A percentile compares a stretch with the other conserved stretches of the same genome.
phyloP scores from a whole-genome alignment of 441 rosid genomes.

The Erodium chrysanthum region DNA sequence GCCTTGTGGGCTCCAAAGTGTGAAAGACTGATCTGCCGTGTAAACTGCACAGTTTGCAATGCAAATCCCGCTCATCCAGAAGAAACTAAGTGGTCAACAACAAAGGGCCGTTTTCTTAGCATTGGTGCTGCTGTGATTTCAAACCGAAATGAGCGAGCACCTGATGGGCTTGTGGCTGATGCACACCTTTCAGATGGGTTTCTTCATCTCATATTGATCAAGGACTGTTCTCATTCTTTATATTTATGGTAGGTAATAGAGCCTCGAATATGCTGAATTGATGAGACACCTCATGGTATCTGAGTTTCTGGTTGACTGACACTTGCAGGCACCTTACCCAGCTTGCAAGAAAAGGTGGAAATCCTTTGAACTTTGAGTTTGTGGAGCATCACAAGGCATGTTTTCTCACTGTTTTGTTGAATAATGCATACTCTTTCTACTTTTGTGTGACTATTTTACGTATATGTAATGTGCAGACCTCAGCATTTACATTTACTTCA shows the following conservation, averaged over 20 bases:
- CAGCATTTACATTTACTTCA: constrained; percentile 77
- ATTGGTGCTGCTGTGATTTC: constrained; percentile 84
- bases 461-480: constrained; percentile 44
- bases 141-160: constrained; percentile 81
- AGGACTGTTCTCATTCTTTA: constrained; percentile 68
- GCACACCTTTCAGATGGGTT: constrained; percentile 93
- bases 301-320: no score
- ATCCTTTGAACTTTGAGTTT: constrained; percentile 67
- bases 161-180: constrained; percentile 91
- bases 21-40: constrained; percentile 53
- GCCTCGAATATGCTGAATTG: not conserved
- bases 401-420: constrained; percentile 7
- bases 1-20: constrained; percentile 28
- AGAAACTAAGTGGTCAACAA: constrained; percentile 48
- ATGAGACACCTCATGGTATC: no score
- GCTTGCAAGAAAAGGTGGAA: constrained; percentile 72
- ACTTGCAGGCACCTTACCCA: constrained; percentile 73
- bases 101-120: constrained; percentile 65
- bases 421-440: no score
- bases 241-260: constrained; percentile 93
- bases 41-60: constrained; percentile 53
- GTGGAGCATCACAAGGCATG: constrained; percentile 81
- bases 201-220: constrained; percentile 74
- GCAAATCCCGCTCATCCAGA: constrained; percentile 27
- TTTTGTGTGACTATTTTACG: no score